phyloP scores from a whole-genome alignment of 306 rosid species.

The Arachis hypogaea region DNA sequence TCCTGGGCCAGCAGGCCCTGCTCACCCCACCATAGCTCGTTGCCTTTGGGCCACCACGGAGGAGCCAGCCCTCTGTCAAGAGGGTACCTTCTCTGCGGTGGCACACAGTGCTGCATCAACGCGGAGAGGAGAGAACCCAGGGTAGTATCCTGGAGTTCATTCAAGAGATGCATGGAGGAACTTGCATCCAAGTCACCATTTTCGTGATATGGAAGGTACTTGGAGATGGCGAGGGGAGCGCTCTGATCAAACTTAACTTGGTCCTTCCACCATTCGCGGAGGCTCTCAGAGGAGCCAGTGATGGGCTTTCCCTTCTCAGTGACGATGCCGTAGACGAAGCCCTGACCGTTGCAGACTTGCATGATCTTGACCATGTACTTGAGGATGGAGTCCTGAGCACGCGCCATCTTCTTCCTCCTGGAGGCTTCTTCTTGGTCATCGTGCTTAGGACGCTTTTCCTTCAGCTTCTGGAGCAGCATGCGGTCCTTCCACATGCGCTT shows the following conservation, averaged over 20 bases:
- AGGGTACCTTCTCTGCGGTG: slow-evolving; percentile 64
- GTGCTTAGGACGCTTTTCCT: slow-evolving; percentile 35
- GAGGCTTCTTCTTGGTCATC: slow-evolving; percentile 56
- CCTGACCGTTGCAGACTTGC: slow-evolving; percentile 64
- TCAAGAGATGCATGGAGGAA: slow-evolving; percentile 56
- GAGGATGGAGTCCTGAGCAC: slow-evolving; percentile 70
- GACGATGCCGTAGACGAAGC: slow-evolving; percentile 71
- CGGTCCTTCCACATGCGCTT: slow-evolving; percentile 71
- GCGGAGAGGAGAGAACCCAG: slow-evolving; percentile 67
- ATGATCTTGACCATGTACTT: slow-evolving; percentile 71
- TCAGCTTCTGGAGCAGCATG: slow-evolving; percentile 46
- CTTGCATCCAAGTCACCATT: slow-evolving; percentile 19
- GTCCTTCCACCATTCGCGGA: slow-evolving; percentile 67
- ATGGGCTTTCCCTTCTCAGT: slow-evolving; percentile 68
- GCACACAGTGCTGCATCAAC: slow-evolving; percentile 59
- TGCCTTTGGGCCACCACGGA: slow-evolving; percentile 76
- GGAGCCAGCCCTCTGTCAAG: slow-evolving; percentile 66
- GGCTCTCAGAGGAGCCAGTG: slow-evolving; percentile 64
- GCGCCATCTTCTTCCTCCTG: slow-evolving; percentile 56
- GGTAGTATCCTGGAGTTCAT: slow-evolving; percentile 63
- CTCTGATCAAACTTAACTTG: slow-evolving; percentile 45
- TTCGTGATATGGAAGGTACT: slow-evolving; percentile 36
- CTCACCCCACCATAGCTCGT: slow-evolving; percentile 68
- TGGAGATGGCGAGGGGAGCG: slow-evolving; percentile 44
- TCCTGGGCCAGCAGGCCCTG: slow-evolving; percentile 52